Evolutionary conservation across 1,284 basidiomycete species (phyloP).

Genomic region (Tilletia setariae): DNA sequence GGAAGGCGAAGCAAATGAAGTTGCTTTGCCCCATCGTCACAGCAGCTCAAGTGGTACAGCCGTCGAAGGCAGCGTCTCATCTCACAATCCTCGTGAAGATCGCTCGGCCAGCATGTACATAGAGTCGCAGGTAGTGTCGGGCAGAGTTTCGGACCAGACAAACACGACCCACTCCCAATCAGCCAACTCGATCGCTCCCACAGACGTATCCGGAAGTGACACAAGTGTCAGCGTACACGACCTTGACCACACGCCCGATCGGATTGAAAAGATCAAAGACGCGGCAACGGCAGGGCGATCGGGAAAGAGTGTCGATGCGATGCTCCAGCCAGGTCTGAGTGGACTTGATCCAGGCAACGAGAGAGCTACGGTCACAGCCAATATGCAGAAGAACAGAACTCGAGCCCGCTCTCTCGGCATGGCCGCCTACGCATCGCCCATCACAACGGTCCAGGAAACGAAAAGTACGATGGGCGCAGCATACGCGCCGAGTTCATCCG

Average conservation of each 20-base stretch:
- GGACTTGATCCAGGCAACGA: too few species aligned
- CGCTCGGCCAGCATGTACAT: background rate
- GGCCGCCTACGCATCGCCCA: too few species aligned
- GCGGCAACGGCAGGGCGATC: too few species aligned
- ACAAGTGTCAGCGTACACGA: conserved; percentile 4
- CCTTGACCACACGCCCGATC: background rate
- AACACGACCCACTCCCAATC: background rate
- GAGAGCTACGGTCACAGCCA: too few species aligned
- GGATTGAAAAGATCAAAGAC: too few species aligned
- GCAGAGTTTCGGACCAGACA: background rate
- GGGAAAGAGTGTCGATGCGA: background rate
- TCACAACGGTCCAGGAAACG: too few species aligned
- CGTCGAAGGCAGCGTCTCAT: background rate
- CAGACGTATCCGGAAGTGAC: conserved; percentile 12
- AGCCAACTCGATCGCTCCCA: background rate
- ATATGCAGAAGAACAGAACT: too few species aligned
- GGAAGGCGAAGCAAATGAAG: background rate
- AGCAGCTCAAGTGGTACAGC: background rate
- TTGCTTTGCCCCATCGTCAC: background rate
- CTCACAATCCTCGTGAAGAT: background rate
- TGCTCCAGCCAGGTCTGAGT: too few species aligned
- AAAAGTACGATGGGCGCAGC: too few species aligned
- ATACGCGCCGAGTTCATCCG: too few species aligned
- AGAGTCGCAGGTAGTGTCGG: background rate
- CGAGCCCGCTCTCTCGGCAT: too few species aligned